Conservation (phyloP, 345 rosid genomes). For the Bretschneidera sinensis region DNA sequence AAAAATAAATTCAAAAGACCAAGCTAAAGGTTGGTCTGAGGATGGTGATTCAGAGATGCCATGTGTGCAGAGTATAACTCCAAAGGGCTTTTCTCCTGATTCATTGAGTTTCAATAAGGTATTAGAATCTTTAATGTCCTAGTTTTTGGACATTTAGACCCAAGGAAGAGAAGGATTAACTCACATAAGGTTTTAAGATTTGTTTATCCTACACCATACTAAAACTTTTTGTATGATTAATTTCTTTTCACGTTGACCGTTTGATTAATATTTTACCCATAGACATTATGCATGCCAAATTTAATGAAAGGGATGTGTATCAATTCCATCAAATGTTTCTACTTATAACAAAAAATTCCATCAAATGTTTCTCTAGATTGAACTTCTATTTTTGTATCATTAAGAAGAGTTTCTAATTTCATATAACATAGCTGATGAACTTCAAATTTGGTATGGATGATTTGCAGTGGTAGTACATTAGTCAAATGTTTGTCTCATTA, state of each 20-base stretch:
- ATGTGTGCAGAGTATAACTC: constrained; percentile 42
- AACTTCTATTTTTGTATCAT: too few species aligned
- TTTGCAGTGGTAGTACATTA: neutral
- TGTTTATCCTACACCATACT: neutral
- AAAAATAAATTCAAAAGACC: constrained; percentile 90
- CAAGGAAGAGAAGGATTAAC: neutral
- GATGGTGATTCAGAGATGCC: constrained; percentile 71
- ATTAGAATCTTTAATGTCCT: constrained; percentile 18
- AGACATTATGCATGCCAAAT: neutral
- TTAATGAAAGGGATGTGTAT: neutral
- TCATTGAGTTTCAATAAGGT: constrained; percentile 65
- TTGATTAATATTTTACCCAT: too few species aligned
- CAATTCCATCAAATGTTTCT: neutral
- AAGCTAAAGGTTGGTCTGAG: constrained; percentile 80
- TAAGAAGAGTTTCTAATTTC: too few species aligned
- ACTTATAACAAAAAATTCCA: too few species aligned
- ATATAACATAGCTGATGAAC: neutral
- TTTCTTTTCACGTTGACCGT: neutral
- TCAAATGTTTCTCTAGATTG: too few species aligned
- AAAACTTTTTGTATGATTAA: neutral
- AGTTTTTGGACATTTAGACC: neutral
- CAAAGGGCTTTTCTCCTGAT: constrained; percentile 53
- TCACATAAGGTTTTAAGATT: neutral
- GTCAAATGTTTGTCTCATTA: neutral
- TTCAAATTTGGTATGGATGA: neutral